Evolutionary conservation across 805 yeast genomes (phyloP), one percentile per base, ranked within the genome.

Genomic region (Hanseniaspora mollemarum): DNA sequence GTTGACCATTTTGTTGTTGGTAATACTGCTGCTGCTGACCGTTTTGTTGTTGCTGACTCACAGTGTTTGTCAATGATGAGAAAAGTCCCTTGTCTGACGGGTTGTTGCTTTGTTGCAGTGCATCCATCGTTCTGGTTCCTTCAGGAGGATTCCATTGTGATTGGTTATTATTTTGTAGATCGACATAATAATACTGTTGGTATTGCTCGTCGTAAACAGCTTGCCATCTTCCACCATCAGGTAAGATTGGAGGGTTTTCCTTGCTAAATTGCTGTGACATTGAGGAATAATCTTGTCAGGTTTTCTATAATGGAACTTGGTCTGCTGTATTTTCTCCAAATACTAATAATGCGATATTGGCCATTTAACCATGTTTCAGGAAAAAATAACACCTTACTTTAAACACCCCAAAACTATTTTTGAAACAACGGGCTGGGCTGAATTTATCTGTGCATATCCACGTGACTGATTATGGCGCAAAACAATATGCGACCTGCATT

Each of bases 101-200:
- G 81, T 58, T 66, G 3, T 52, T 26, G 12, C 45, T 24, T 3
- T 25, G 29, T 13, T 24, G 32, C 37, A 29, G 15, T 5, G 45
- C 49, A 12, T 41, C 58, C 3, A 55, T 50, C 7, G 56, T 44
- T 9, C 67, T 64, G 0, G 85, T 76, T 1, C 82, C 82, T 10
- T 54, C 53, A 15, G 96, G 96, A 13, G 80, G 77, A 49, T 85
- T 95, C 97, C 97, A 90, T 64, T 87, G 96, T 0, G 95, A 85
- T 57, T 77, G 70, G 54, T 83, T 81, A 13, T 85, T 76, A 15
- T 71, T 60, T 4, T 18, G 21, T 56, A 83, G 67, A 58, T 87
- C 71, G n/a, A 90, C 95, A 60, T 80, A 90, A 64, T 80, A 90
- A 80, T 81, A 86, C 1, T 83, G 77, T 45, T 73, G 71, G 62